Conservation (phyloP, 176 grass and related monocot species). For the Oryza australiensis region DNA sequence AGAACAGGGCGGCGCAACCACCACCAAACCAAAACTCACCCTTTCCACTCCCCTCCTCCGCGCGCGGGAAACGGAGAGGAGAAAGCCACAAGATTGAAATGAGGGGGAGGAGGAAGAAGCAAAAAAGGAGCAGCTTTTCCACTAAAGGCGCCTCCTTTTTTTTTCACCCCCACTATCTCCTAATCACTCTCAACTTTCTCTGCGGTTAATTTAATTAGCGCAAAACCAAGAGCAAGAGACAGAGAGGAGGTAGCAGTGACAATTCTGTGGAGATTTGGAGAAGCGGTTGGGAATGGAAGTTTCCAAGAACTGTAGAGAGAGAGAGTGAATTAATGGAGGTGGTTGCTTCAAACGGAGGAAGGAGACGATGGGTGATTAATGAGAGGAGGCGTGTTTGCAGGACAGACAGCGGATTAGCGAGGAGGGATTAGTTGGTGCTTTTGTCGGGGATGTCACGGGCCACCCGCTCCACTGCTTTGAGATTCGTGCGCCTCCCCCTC, state of each 20-base stretch:
- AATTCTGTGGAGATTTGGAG: background rate
- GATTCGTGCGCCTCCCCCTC: too few relatives aligned
- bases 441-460: conserved; percentile 33
- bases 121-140: conserved; percentile 15
- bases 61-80: conserved; percentile 38
- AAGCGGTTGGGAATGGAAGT: background rate
- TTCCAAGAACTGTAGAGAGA: background rate
- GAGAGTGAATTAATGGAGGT: background rate
- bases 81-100: conserved; percentile 23
- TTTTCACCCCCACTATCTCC: background rate
- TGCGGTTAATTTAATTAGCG: background rate
- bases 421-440: background rate
- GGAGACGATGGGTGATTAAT: background rate
- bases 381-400: background rate
- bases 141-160: conserved; percentile 25
- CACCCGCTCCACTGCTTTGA: background rate
- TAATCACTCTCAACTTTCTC: too few relatives aligned
- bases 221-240: background rate
- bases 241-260: background rate
- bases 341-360: background rate
- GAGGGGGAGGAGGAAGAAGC: background rate
- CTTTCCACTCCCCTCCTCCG: background rate
- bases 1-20: background rate
- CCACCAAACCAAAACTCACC: too few relatives aligned
- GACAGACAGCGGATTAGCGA: background rate